These are phyloP conservation scores for Gossypium stocksii DNA, from an alignment of 345 rosid genomes.

Conservation along the genomic window DNA sequence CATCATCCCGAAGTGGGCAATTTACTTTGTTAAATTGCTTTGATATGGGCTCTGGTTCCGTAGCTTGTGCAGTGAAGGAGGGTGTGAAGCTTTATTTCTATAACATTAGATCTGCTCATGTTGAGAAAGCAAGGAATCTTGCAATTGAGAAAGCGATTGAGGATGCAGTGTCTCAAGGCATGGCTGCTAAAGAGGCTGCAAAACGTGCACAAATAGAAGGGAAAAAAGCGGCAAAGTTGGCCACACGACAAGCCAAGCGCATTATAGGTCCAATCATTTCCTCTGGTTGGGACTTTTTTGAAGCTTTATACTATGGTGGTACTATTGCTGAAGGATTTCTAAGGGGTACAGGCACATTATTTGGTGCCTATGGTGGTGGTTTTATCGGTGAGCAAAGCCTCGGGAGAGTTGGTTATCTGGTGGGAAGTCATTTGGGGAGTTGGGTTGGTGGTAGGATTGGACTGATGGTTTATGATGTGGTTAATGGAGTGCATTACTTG, in stretches of 20 bases:
- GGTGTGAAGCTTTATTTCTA: conserved; percentile 85
- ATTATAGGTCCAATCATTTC: conserved; percentile 87
- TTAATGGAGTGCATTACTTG: conserved; percentile 59
- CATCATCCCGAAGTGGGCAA: conserved; percentile 77
- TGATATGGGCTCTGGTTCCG: conserved; percentile 81
- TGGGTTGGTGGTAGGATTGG: conserved; percentile 97
- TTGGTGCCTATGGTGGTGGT: conserved; percentile 85
- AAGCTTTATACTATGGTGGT: conserved; percentile 88
- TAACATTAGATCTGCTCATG: conserved; percentile 74
- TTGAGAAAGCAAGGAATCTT: conserved; percentile 52
- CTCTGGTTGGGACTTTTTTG: conserved; percentile 95
- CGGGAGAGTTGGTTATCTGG: conserved; percentile 83
- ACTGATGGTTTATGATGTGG: conserved; percentile 84
- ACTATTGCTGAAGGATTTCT: conserved; percentile 77
- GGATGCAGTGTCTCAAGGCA: conserved; percentile 61
- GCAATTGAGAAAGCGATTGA: conserved; percentile 68
- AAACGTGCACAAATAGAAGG: conserved; percentile 73
- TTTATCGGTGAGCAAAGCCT: conserved; percentile 69
- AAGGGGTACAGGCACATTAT: conserved; percentile 81
- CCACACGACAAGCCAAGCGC: conserved; percentile 67
- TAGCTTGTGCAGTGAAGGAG: conserved; percentile 80
- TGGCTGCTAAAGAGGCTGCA: conserved; percentile 61
- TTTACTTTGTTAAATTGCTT: conserved; percentile 60
- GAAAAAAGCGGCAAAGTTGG: conserved; percentile 81
- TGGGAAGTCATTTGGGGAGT: conserved; percentile 88